A percentile compares a stretch with the other conserved stretches of the same genome.
Conservation (phyloP, 2,329 filamentous ascomycete species). For the Xylaria arbuscula region DNA sequence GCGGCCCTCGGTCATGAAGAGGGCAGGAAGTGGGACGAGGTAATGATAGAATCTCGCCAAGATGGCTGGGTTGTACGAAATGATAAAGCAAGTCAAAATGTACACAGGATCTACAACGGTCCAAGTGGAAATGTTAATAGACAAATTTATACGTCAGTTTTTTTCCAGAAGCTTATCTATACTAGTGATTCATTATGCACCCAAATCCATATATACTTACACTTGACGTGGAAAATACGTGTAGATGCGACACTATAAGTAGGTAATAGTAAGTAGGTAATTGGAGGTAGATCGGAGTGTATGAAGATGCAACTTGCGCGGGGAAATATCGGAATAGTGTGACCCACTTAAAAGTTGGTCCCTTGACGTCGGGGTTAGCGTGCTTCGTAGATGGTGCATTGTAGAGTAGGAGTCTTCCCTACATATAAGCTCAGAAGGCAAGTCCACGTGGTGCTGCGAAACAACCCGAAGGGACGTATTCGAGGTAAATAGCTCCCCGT, state of each 20-base stretch:
- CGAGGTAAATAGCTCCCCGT: too few relatives aligned
- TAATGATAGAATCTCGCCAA: slow-evolving; percentile 42
- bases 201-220: background rate
- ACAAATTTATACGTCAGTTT: slow-evolving; percentile 32
- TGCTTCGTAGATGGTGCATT: background rate
- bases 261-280: too few relatives aligned
- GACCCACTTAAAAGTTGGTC: slow-evolving; percentile 34
- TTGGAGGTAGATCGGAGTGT: too few relatives aligned
- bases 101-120: slow-evolving; percentile 36
- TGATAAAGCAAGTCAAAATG: slow-evolving; percentile 41
- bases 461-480: background rate
- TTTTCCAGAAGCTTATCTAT: background rate
- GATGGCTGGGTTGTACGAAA: slow-evolving; percentile 45
- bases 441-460: slow-evolving; percentile 8
- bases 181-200: background rate
- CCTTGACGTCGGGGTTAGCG: background rate
- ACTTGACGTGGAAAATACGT: too few relatives aligned
- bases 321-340: slow-evolving; percentile 29
- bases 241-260: too few relatives aligned
- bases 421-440: background rate
- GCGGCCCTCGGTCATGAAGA: slow-evolving; percentile 36
- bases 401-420: background rate
- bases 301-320: too few relatives aligned
- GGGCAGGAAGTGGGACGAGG: slow-evolving; percentile 34
- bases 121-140: slow-evolving; percentile 43